Evolutionary conservation across 2,329 filamentous ascomycete species (phyloP).

Genomic region (Fusarium sp.): DNA sequence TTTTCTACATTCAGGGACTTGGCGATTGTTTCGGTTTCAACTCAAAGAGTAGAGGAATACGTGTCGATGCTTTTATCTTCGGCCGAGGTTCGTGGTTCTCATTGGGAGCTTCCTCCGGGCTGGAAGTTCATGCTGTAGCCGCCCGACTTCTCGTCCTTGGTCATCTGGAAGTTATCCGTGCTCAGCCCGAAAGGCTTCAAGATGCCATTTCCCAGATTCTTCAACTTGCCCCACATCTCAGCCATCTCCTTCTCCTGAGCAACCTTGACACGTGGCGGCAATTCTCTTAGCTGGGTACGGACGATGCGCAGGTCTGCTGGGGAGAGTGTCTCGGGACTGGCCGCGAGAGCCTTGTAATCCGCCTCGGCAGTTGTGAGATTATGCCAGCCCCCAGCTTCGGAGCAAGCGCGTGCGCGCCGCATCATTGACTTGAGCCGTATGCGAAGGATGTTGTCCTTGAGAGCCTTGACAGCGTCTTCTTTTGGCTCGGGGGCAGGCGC

Average conservation of each 20-base stretch:
- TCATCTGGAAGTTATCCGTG: conserved; percentile 95
- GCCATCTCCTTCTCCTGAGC: conserved; percentile 91
- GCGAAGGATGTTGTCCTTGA: conserved; percentile 76
- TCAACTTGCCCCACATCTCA: conserved; percentile 98
- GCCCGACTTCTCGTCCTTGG: conserved; percentile 89
- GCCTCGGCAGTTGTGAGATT: conserved; percentile 83
- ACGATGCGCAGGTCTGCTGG: conserved; percentile 79
- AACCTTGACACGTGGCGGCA: conserved; percentile 80
- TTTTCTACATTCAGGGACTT: conserved; percentile 27
- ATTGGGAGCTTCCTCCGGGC: conserved; percentile 42
- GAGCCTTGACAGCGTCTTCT: conserved; percentile 39
- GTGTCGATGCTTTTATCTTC: conserved; percentile 1
- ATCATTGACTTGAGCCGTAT: conserved; percentile 89
- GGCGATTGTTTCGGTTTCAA: conserved; percentile 8
- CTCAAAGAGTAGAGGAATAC: conserved; percentile 8
- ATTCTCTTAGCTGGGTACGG: conserved; percentile 72
- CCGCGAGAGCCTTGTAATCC: conserved; percentile 81
- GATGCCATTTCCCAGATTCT: conserved; percentile 91
- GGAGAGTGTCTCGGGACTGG: conserved; percentile 68
- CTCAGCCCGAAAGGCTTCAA: conserved; percentile 94
- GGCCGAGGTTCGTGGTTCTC: neutral
- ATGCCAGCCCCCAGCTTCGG: conserved; percentile 83
- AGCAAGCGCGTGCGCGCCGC: conserved; percentile 81
- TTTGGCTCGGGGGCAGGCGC: conserved; percentile 54
- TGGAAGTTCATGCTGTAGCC: conserved; percentile 95